Evolutionary conservation across 805 yeast species (phyloP).

Genomic region (Saturnispora quitensis): DNA sequence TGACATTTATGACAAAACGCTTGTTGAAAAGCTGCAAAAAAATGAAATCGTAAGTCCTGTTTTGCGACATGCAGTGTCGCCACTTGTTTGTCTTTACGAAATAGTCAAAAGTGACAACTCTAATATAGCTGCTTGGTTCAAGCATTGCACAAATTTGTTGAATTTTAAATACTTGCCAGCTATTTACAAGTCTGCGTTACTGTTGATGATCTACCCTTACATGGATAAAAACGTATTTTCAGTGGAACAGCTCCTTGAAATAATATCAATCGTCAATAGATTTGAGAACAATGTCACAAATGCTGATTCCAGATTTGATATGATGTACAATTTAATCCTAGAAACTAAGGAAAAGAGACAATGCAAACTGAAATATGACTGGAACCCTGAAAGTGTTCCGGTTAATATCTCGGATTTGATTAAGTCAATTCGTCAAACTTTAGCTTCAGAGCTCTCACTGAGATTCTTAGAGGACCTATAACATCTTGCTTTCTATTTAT

Average conservation of each 20-base stretch:
- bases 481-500: not conserved
- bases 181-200: slow-evolving; percentile 39
- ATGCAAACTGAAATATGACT: not conserved
- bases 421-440: not conserved
- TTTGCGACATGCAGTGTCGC: slow-evolving; percentile 60
- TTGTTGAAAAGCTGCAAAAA: slow-evolving; percentile 21
- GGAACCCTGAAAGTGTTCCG: not conserved
- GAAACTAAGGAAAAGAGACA: slow-evolving; percentile 10
- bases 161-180: slow-evolving; percentile 45
- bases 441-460: not conserved
- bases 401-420: not conserved
- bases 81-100: slow-evolving; percentile 54
- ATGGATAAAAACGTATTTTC: slow-evolving; percentile 14
- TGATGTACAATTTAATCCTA: slow-evolving; percentile 17
- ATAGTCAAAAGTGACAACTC: slow-evolving; percentile 31
- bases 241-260: slow-evolving; percentile 17
- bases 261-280: slow-evolving; percentile 21
- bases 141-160: slow-evolving; percentile 32
- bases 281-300: slow-evolving; percentile 15
- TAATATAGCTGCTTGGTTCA: slow-evolving; percentile 20
- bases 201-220: slow-evolving; percentile 38
- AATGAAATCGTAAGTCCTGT: slow-evolving; percentile 35
- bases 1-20: slow-evolving; percentile 40
- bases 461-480: not conserved
- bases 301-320: slow-evolving; percentile 11